phyloP scores from a whole-genome alignment of 768 basidiomycete species.

The Boletus rufocinnamomeus region DNA sequence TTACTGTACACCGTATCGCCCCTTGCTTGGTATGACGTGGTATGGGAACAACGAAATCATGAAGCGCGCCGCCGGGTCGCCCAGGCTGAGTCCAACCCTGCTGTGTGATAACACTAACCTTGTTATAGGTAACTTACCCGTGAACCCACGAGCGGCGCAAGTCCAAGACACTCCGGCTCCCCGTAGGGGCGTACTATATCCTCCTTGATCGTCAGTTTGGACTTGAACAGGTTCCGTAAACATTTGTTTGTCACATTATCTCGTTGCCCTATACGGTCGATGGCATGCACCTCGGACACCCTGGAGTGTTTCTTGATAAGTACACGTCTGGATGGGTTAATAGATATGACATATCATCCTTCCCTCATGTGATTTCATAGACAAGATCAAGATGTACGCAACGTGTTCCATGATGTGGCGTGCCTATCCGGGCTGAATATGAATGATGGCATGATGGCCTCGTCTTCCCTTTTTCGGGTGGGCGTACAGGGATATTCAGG shows the following conservation, averaged over 20 bases:
- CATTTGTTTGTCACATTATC: background rate
- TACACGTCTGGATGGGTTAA: background rate
- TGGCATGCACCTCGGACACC: background rate
- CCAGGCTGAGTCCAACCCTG: background rate
- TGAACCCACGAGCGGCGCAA: background rate
- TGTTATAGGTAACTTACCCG: background rate
- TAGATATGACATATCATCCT: background rate
- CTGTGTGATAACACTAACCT: background rate
- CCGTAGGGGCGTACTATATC: background rate
- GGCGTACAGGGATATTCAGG: background rate
- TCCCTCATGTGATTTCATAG: background rate
- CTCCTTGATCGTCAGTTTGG: background rate
- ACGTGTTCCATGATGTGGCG: slow-evolving; percentile 1
- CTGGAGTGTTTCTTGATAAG: background rate
- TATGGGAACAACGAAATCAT: background rate
- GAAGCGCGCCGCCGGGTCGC: background rate
- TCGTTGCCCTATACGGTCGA: background rate
- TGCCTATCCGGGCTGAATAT: background rate
- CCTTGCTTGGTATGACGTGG: background rate
- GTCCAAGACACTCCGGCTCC: no score
- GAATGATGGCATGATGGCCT: background rate
- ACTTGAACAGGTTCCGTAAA: background rate
- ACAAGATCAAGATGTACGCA: background rate
- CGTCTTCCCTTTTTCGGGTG: background rate
- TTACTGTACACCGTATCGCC: background rate